Base-by-base conservation (phyloP, 768 basidiomycete genomes). In the Lactarius evosmus region DNA sequence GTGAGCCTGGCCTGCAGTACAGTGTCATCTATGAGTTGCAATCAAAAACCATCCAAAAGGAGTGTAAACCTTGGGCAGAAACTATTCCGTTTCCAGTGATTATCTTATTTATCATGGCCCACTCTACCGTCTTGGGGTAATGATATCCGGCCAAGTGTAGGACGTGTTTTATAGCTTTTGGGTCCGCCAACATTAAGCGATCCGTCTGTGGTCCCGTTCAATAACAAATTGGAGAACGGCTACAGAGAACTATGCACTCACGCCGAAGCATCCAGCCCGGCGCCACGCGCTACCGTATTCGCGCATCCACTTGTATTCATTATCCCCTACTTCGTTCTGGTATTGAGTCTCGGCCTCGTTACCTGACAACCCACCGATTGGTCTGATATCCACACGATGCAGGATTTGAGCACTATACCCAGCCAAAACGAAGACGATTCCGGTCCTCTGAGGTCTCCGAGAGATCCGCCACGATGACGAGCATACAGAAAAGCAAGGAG, bases 61-160 rank as follows among this genome's bases (percentile, higher is more conserved):
- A n/a, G n/a, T n/a, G n/a, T n/a, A n/a, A n/a, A n/a, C n/a, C n/a
- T n/a, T n/a, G n/a, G n/a, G n/a, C n/a, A 30, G 38, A 68, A 16
- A 69, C 34, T 9, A 72, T 65, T 12, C 71, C 67, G 2, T 60
- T 32, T 2, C 71, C 71, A 5, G 65, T 53, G 17, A 72, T 52
- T 41, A 70, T 52, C 4, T 69, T 55, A 0, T 60, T 65, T 22
- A 62, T 38, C 30, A 66, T 64, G 66, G 19, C 7, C 56, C 25
- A n/a, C 4, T 62, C 65, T 0, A 30, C 32, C 32, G 51, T 30
- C 32, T 63, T 70, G 12, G 52, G 46, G 52, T 65, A 74, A 50
- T 69, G 63, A 58, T 72, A 74, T 40, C 72, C 72, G 1, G 73
- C 68, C 52, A 67, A 72, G 53, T 74, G 70, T 3, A 69, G 62